Evolutionary conservation across 176 grass and related monocot genomes (phyloP), one percentile per base, ranked within the genome.

Genomic region (Musa troglodytarum): DNA sequence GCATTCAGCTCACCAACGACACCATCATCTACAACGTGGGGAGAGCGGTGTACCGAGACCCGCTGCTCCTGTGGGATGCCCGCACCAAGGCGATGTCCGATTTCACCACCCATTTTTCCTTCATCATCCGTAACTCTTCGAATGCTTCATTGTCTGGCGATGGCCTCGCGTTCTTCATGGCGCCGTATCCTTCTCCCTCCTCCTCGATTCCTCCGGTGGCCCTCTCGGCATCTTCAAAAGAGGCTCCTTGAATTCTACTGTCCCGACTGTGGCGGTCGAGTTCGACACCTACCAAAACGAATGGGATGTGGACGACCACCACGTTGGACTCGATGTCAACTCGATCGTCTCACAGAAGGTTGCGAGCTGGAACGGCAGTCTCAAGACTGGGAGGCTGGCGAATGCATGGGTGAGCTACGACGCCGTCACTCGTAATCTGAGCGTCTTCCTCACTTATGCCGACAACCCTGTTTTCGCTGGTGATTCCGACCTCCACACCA

Each of bases 81-180:
- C 75, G 85, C 76, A 67, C 88, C 63, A 80, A 83, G 58, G 76
- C 74, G 75, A 61, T 52, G 13, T 83, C 85, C 24, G 79, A 86
- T 74, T 90, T 94, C 88, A 75, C 78, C 68, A 84, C 91, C 61
- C 71, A 76, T 80, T 94, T 95, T 78, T 52, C 86, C 72, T 90
- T 90, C 78, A 52, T 75, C 83, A 95, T 90, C 74, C 81, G 84
- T 14, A 78, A 80, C 0, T 69, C 77, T 50, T 70, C 86, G 53
- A 69, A 81, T 61, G 54, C 78, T 50, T 43, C 34, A 6, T 74
- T 65, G 15, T 78, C 73, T 11, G 88, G 85, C 53, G 92, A 95
- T 16, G 88, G 92, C 10, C 83, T 96, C 56, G 83, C 88, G 69
- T 96, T 91, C 88, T 96, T 96, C 86, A 81, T 96, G 72, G 74